These are phyloP conservation scores for Inonotus hispidus DNA, from an alignment of 1,284 basidiomycete species.

Conservation along the genomic window DNA sequence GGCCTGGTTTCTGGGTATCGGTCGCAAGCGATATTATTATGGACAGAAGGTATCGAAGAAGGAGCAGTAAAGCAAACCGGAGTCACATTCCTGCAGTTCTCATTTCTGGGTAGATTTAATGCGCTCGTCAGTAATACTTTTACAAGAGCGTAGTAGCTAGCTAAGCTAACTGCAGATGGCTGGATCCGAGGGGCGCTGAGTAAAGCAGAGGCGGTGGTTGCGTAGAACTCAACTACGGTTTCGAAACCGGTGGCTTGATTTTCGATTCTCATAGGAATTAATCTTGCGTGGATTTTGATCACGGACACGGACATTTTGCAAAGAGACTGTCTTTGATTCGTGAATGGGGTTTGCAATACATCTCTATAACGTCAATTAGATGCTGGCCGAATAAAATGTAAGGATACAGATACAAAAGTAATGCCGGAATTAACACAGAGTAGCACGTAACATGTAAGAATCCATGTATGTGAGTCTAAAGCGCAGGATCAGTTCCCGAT, in stretches of 20 bases:
- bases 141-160: too few relatives aligned
- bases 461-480: not conserved
- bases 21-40: slow-evolving; percentile 53
- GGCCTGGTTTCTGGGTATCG: slow-evolving; percentile 63
- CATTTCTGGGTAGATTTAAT: too few relatives aligned
- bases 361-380: slow-evolving; percentile 8
- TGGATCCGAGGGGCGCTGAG: too few relatives aligned
- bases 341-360: slow-evolving; percentile 9
- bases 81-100: not conserved
- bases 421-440: not conserved
- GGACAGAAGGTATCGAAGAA: slow-evolving; percentile 27
- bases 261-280: too few relatives aligned
- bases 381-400: not conserved
- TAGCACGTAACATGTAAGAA: not conserved
- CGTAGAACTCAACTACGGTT: too few relatives aligned
- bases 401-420: slow-evolving; percentile 12
- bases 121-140: too few relatives aligned
- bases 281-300: not conserved
- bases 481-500: slow-evolving; percentile 31
- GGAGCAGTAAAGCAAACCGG: not conserved
- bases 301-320: not conserved
- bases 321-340: not conserved
- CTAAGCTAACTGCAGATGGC: too few relatives aligned
- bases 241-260: too few relatives aligned
- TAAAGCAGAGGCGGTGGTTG: too few relatives aligned